These are phyloP conservation scores for Scedosporium minutisporum DNA, from an alignment of 2,329 filamentous ascomycete species.

Conservation along the genomic window DNA sequence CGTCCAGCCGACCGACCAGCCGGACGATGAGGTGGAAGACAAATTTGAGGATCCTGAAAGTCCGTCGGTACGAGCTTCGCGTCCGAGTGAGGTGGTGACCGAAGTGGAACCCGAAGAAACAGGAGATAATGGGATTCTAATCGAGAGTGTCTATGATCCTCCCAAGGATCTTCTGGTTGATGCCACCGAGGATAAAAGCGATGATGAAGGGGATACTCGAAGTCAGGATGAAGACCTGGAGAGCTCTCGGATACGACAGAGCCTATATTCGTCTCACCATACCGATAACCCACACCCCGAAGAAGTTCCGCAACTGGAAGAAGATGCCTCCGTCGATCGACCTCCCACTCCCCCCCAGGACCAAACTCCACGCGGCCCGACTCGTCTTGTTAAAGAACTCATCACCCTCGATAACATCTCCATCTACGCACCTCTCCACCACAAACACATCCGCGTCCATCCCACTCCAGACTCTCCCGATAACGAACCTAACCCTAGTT, in stretches of 20 bases:
- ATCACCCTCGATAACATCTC: conserved; percentile 40
- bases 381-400: conserved; percentile 47
- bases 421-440: conserved; percentile 42
- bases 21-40: background rate
- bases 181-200: background rate
- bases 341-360: background rate
- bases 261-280: background rate
- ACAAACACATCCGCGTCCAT: conserved; percentile 32
- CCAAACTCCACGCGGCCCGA: conserved; percentile 34
- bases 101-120: background rate
- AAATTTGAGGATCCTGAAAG: background rate
- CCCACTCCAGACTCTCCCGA: conserved; percentile 18
- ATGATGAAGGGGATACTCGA: background rate
- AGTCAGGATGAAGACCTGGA: background rate
- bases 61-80: background rate
- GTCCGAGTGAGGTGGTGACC: background rate
- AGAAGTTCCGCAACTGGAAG: background rate
- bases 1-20: background rate
- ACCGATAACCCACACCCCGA: background rate
- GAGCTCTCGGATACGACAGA: background rate
- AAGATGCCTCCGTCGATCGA: background rate
- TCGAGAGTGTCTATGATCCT: background rate
- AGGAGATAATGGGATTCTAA: background rate
- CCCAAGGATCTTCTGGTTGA: background rate
- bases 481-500: conserved; percentile 11